phyloP scores from a whole-genome alignment of 495 filamentous ascomycete genomes.

The Lasiosphaeria miniovina region DNA sequence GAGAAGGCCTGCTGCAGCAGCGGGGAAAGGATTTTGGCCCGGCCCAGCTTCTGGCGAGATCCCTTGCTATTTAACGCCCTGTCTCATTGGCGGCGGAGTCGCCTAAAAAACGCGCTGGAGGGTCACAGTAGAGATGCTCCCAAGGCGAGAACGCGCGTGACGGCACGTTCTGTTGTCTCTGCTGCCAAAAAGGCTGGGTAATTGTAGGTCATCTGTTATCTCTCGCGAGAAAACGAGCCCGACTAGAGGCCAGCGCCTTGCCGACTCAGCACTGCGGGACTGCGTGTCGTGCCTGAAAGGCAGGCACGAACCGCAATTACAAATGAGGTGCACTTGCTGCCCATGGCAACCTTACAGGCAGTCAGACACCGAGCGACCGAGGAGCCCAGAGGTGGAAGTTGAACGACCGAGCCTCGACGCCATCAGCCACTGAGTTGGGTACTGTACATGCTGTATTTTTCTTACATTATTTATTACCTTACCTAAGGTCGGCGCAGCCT shows the following conservation, averaged over 20 bases:
- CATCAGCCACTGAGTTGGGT: not conserved
- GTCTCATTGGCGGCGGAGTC: slow-evolving; percentile 14
- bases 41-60: not conserved
- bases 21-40: slow-evolving; percentile 13
- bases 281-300: no score
- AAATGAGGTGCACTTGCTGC: no score
- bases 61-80: slow-evolving; percentile 4
- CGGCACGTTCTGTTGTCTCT: not conserved
- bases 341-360: no score
- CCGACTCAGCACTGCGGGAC: no score
- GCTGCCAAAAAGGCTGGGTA: not conserved
- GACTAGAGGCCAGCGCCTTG: no score
- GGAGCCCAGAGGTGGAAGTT: not conserved
- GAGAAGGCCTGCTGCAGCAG: slow-evolving; percentile 10
- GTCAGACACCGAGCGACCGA: no score
- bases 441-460: no score
- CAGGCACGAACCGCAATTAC: no score
- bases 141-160: slow-evolving; percentile 8
- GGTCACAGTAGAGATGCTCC: slow-evolving; percentile 6
- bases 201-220: no score
- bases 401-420: not conserved
- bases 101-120: slow-evolving; percentile 8
- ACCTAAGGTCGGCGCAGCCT: no score
- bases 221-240: no score
- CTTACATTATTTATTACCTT: no score